Conservation (phyloP, 176 grass and related monocot genomes). For the Dactylis glomerata region DNA sequence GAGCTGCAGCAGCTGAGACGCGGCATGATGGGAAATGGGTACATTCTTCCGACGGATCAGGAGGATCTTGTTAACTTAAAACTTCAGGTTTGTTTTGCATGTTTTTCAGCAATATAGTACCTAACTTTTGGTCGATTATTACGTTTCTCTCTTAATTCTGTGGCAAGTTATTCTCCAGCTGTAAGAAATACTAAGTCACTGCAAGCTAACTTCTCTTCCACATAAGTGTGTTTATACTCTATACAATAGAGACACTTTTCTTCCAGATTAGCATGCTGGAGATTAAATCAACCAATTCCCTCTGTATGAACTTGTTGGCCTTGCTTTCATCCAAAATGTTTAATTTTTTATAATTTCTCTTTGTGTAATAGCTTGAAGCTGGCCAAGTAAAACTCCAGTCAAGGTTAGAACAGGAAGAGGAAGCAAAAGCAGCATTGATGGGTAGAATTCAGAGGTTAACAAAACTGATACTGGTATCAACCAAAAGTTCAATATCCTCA, state of each 20-base stretch:
- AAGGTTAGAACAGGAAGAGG: constrained; percentile 96
- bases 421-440: constrained; percentile 99
- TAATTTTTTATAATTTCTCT: constrained; percentile 15
- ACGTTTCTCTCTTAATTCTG: constrained; percentile 4
- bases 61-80: constrained; percentile 98
- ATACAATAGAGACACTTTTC: background rate
- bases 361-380: constrained; percentile 71
- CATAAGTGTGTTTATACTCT: background rate
- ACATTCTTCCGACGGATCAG: constrained; percentile 56
- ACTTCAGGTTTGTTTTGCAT: constrained; percentile 75
- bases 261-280: constrained; percentile 7
- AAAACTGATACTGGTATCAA: constrained; percentile 96
- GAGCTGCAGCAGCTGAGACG: constrained; percentile 88
- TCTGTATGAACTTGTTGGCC: constrained; percentile 14
- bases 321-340: constrained; percentile 7
- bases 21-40: constrained; percentile 77
- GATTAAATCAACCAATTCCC: background rate
- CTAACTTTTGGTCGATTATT: constrained; percentile 29
- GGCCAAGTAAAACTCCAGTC: constrained; percentile 98
- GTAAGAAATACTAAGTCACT: background rate
- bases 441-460: constrained; percentile 94
- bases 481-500: constrained; percentile 85
- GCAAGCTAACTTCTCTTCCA: background rate
- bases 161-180: background rate
- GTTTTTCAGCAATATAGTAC: background rate